phyloP scores from a whole-genome alignment of 2,329 filamentous ascomycete species.

The Dactylellina cionopaga region DNA sequence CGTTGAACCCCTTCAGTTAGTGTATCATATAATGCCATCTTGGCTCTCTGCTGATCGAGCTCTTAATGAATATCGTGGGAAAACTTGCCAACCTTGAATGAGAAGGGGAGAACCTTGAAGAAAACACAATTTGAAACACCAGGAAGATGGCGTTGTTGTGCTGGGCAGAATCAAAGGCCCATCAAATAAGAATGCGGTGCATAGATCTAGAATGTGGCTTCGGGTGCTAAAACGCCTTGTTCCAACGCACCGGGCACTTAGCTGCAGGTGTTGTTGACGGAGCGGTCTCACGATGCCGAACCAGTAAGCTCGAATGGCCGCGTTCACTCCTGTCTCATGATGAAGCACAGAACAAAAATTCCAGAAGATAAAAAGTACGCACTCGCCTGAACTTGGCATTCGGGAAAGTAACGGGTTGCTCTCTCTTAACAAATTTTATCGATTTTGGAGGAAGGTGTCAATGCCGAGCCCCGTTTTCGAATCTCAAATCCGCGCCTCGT shows the following conservation, averaged over 20 bases:
- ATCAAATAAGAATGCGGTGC: too few species aligned
- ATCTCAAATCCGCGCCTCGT: background rate
- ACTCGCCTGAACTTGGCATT: conserved; percentile 14
- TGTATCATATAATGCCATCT: too few species aligned
- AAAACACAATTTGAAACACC: background rate
- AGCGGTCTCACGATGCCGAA: background rate
- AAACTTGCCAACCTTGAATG: too few species aligned
- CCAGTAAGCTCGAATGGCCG: conserved; percentile 5
- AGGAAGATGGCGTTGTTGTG: too few species aligned
- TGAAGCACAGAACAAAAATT: conserved; percentile 14
- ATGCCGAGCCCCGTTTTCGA: conserved; percentile 16
- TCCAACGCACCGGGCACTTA: too few species aligned
- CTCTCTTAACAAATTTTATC: background rate
- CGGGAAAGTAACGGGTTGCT: background rate
- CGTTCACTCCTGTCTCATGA: conserved; percentile 12
- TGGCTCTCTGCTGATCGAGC: too few species aligned
- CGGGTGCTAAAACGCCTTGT: background rate
- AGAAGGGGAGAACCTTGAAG: too few species aligned
- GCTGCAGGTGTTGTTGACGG: conserved; percentile 2
- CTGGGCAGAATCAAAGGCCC: too few species aligned
- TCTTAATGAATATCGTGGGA: too few species aligned
- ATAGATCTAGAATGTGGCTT: background rate
- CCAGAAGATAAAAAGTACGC: background rate
- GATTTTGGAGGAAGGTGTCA: conserved; percentile 4
- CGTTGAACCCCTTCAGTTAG: too few species aligned